phyloP scores from a whole-genome alignment of 2,329 filamentous ascomycete species.

The Aspergillus candidus region DNA sequence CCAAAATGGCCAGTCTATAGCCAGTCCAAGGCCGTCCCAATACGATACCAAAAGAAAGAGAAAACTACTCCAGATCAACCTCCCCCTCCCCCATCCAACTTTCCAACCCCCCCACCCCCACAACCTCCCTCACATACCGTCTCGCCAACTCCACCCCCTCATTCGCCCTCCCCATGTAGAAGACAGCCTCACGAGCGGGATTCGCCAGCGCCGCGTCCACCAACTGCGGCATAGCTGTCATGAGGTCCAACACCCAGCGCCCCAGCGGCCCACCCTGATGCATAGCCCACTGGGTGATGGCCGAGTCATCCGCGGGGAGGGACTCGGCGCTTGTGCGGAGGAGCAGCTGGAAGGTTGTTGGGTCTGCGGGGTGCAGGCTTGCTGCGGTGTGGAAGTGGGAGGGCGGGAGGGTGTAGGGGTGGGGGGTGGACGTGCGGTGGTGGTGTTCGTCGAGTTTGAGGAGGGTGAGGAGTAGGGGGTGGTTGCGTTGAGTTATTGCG shows the following conservation, averaged over 20 bases:
- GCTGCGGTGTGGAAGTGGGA: constrained; percentile 32
- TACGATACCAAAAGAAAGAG: neutral
- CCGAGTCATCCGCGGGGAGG: constrained; percentile 28
- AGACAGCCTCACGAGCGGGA: constrained; percentile 18
- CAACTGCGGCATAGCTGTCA: constrained; percentile 25
- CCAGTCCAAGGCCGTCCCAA: too few relatives aligned
- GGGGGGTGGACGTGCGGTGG: constrained; percentile 8
- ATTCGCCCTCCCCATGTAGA: constrained; percentile 22
- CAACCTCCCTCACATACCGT: constrained; percentile 22
- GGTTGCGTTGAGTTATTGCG: constrained; percentile 32
- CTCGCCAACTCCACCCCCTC: constrained; percentile 12
- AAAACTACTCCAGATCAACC: constrained; percentile 10
- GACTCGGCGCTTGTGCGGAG: constrained; percentile 36
- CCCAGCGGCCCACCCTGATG: constrained; percentile 24
- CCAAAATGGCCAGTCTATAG: too few relatives aligned
- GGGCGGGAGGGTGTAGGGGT: constrained; percentile 24
- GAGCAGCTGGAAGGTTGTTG: constrained; percentile 26
- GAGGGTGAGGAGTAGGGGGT: constrained; percentile 27
- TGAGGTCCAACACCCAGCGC: constrained; percentile 31
- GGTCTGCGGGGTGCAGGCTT: constrained; percentile 18
- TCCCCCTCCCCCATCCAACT: constrained; percentile 23
- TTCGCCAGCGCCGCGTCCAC: constrained; percentile 11
- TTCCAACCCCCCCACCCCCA: constrained; percentile 14
- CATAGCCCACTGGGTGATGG: constrained; percentile 34
- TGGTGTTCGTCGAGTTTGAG: constrained; percentile 35